Conservation (phyloP, 305 asterid species). For the Solanum hybrid region DNA sequence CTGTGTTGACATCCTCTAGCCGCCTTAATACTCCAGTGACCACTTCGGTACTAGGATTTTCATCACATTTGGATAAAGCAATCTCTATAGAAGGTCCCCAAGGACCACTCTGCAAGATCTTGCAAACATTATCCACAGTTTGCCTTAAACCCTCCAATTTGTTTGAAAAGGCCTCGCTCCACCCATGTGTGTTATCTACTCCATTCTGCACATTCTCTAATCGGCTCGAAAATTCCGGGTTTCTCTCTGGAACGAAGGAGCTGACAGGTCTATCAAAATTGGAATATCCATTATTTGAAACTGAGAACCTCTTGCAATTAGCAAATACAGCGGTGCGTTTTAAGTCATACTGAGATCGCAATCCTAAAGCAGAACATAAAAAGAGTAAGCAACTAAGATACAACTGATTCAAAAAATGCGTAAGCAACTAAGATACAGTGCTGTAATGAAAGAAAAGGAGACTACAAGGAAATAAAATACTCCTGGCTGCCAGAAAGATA, state of each 20-base stretch:
- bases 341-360: neutral
- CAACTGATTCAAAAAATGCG: neutral
- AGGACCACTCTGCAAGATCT: constrained; percentile 43
- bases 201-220: neutral
- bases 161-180: constrained; percentile 20
- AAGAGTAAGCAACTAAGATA: neutral
- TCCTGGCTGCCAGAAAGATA: neutral
- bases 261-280: constrained; percentile 2
- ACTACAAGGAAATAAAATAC: neutral
- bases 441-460: neutral
- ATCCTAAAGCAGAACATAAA: constrained; percentile 4
- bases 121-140: constrained; percentile 38
- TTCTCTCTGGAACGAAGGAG: neutral
- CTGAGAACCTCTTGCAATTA: constrained; percentile 1
- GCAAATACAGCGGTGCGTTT: neutral
- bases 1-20: constrained; percentile 52
- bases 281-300: neutral
- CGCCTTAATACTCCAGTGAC: constrained; percentile 69
- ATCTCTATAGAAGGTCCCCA: constrained; percentile 72
- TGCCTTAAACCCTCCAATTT: constrained; percentile 22
- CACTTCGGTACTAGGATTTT: constrained; percentile 35
- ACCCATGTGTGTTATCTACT: constrained; percentile 4
- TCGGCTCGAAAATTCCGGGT: neutral
- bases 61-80: constrained; percentile 38
- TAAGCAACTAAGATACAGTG: neutral